A percentile compares a stretch with the other conserved stretches of the same genome.
Conservation (phyloP, 2,329 filamentous ascomycete genomes). For the Trichoderma sp. region DNA sequence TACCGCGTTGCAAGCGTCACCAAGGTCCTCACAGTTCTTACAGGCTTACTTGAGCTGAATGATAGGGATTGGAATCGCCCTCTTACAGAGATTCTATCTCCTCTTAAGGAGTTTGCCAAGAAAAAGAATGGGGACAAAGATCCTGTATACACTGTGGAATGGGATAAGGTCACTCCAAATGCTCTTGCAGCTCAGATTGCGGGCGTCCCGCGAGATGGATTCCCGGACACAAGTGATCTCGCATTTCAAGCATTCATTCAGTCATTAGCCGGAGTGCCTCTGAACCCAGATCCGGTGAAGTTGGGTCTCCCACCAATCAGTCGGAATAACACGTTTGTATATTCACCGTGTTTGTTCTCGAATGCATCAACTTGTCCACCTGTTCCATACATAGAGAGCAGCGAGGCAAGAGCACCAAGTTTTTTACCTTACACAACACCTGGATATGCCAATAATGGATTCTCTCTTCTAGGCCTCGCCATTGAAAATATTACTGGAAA, state of each 20-base stretch:
- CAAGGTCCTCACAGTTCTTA: neutral
- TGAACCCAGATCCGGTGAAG: neutral
- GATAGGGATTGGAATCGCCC: neutral
- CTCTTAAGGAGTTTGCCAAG: neutral
- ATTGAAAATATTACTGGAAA: neutral
- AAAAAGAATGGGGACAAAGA: neutral
- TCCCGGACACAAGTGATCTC: neutral
- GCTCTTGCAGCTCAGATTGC: neutral
- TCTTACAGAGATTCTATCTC: neutral
- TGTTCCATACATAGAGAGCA: neutral
- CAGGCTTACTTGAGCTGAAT: neutral
- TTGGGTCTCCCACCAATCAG: neutral
- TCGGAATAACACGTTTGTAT: neutral
- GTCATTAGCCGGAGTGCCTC: neutral
- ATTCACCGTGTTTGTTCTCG: neutral
- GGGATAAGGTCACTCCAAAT: neutral
- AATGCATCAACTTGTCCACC: neutral
- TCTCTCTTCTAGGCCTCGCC: neutral
- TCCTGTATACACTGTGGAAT: neutral
- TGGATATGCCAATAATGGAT: neutral
- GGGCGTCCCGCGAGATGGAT: neutral
- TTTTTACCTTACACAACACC: neutral
- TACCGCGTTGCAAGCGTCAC: neutral
- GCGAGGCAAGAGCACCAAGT: neutral
- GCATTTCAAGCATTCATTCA: neutral